Evolutionary conservation across 345 rosid species (phyloP).

Genomic region (Salix exigua): DNA sequence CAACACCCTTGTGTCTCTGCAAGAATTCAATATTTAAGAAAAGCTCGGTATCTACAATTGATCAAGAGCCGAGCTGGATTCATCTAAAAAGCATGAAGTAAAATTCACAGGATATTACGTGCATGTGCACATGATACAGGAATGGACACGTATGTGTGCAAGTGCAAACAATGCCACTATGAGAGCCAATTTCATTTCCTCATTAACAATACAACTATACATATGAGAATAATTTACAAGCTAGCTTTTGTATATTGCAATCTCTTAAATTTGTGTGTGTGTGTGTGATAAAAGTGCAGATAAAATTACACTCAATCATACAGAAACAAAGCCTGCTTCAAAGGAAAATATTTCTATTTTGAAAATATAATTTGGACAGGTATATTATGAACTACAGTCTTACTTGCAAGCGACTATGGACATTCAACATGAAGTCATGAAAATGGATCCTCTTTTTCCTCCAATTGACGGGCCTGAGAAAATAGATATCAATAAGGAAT

Average conservation of each 20-base stretch:
- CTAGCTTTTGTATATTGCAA: too few relatives aligned
- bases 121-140: too few relatives aligned
- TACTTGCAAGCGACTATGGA: conserved; percentile 93
- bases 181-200: too few relatives aligned
- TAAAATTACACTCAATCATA: not conserved
- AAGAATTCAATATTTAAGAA: conserved; percentile 15
- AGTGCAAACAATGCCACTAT: too few relatives aligned
- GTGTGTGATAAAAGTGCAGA: not conserved
- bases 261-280: not conserved
- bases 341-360: not conserved
- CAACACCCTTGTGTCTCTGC: conserved; percentile 90
- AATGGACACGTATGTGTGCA: too few relatives aligned
- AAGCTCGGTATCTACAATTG: conserved; percentile 3
- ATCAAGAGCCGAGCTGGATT: conserved; percentile 1
- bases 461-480: conserved; percentile 78
- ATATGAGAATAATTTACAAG: not conserved
- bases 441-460: conserved; percentile 96
- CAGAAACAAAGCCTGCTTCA: not conserved
- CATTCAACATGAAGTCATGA: conserved; percentile 96
- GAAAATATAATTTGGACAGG: not conserved
- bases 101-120: too few relatives aligned
- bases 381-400: conserved; percentile 12
- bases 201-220: not conserved
- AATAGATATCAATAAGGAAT: conserved; percentile 3
- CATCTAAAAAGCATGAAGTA: not conserved